Evolutionary conservation across 345 rosid species (phyloP).

Genomic region (Microcos paniculata): DNA sequence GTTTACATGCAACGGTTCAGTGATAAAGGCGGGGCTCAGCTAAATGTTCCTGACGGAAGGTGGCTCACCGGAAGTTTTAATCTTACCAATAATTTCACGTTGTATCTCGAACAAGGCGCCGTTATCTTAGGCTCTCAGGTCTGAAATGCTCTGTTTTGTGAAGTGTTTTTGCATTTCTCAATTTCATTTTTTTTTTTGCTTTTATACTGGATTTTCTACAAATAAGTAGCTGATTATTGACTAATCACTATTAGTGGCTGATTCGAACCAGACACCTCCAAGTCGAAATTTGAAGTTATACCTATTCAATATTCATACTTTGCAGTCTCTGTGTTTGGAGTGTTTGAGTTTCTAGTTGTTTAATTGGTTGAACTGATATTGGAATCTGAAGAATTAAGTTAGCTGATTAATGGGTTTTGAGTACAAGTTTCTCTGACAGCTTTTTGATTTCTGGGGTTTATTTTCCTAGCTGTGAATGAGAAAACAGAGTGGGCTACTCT

Average conservation of each 20-base stretch:
- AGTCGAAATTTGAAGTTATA: background rate
- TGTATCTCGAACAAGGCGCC: slow-evolving; percentile 81
- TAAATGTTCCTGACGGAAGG: slow-evolving; percentile 72
- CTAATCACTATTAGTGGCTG: background rate
- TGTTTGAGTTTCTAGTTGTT: background rate
- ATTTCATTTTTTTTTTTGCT: background rate
- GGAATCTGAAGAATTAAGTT: background rate
- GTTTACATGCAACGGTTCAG: slow-evolving; percentile 47
- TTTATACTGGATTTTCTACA: background rate
- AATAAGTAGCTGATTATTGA: background rate
- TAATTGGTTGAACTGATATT: background rate
- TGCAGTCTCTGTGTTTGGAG: background rate
- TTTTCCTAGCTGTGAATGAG: background rate
- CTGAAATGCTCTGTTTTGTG: background rate
- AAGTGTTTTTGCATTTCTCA: background rate
- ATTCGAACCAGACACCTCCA: background rate
- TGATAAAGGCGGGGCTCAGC: slow-evolving; percentile 61
- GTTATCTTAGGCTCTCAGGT: slow-evolving; percentile 91
- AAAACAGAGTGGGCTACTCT: background rate
- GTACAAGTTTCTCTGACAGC: background rate
- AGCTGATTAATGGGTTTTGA: background rate
- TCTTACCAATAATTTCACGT: slow-evolving; percentile 88
- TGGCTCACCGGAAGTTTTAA: slow-evolving; percentile 96
- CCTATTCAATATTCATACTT: background rate
- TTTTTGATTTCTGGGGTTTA: background rate